Conservation (phyloP, 2,329 filamentous ascomycete genomes). For the Colletotrichum sp. region DNA sequence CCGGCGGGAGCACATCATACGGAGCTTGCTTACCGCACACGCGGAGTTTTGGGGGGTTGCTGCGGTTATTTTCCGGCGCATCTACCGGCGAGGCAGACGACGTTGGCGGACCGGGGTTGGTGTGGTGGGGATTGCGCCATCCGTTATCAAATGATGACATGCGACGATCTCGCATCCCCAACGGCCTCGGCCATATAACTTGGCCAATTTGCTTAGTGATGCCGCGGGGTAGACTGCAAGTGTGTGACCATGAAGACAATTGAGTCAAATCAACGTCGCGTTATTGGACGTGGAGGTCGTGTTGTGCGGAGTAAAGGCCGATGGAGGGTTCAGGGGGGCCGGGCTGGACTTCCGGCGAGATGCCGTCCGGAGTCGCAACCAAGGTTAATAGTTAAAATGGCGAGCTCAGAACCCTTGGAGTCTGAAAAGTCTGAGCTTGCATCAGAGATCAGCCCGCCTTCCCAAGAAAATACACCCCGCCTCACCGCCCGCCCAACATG, state of each 20-base stretch:
- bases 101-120: not conserved
- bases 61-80: not conserved
- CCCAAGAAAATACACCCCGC: not conserved
- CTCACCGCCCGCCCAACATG: slow-evolving; percentile 27
- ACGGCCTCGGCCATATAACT: not conserved
- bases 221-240: slow-evolving; percentile 9
- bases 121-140: slow-evolving; percentile 20
- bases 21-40: not conserved
- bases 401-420: slow-evolving; percentile 9
- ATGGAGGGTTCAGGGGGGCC: not conserved
- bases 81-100: not conserved
- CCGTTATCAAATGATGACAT: slow-evolving; percentile 22
- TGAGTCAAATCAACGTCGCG: not conserved
- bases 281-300: not conserved
- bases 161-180: slow-evolving; percentile 8
- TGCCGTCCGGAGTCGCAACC: not conserved
- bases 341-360: not conserved
- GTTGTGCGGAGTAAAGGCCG: slow-evolving; percentile 2
- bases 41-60: not conserved
- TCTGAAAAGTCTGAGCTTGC: not conserved
- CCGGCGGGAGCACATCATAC: not conserved
- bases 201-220: not conserved
- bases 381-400: slow-evolving; percentile 8
- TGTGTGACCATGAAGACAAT: not conserved
- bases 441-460: not conserved